Conservation (phyloP, 2,329 filamentous ascomycete genomes). For the Myriosclerotinia scirpicola region DNA sequence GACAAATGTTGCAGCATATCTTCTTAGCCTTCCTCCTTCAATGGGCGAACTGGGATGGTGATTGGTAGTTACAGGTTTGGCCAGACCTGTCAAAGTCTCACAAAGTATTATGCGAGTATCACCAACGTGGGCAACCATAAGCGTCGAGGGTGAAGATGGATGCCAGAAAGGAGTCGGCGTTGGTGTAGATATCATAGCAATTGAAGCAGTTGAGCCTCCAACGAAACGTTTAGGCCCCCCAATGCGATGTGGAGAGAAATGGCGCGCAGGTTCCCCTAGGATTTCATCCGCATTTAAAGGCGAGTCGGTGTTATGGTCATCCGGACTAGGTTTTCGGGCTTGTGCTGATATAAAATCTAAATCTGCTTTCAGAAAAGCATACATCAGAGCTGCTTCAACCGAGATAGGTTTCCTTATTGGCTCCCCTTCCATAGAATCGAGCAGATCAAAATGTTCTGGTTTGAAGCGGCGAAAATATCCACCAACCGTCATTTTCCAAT, state of each 20-base stretch:
- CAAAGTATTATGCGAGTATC: conserved; percentile 91
- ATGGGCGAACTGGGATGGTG: conserved; percentile 88
- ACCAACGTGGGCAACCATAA: conserved; percentile 87
- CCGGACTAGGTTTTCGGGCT: conserved; percentile 73
- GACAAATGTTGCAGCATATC: conserved; percentile 83
- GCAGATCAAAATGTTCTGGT: conserved; percentile 68
- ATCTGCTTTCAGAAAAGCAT: conserved; percentile 91
- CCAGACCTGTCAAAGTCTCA: conserved; percentile 76
- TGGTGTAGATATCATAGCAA: conserved; percentile 88
- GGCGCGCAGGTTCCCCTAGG: conserved; percentile 61
- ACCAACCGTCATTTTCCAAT: conserved; percentile 82
- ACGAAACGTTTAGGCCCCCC: conserved; percentile 79
- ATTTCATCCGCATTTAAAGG: conserved; percentile 86
- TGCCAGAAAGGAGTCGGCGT: conserved; percentile 95
- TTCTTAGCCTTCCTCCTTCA: conserved; percentile 78
- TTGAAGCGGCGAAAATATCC: conserved; percentile 93
- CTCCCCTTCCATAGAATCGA: conserved; percentile 38
- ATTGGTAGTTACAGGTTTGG: conserved; percentile 80
- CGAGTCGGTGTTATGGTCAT: conserved; percentile 69
- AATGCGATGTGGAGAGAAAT: conserved; percentile 60
- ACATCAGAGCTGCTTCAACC: conserved; percentile 78
- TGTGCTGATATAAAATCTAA: conserved; percentile 92
- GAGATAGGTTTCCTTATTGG: conserved; percentile 49
- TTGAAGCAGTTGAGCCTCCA: conserved; percentile 87
- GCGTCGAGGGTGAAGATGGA: conserved; percentile 76